These are phyloP conservation scores for Trichosporon inkin DNA, from an alignment of 1,284 basidiomycete genomes.

Conservation along the genomic window DNA sequence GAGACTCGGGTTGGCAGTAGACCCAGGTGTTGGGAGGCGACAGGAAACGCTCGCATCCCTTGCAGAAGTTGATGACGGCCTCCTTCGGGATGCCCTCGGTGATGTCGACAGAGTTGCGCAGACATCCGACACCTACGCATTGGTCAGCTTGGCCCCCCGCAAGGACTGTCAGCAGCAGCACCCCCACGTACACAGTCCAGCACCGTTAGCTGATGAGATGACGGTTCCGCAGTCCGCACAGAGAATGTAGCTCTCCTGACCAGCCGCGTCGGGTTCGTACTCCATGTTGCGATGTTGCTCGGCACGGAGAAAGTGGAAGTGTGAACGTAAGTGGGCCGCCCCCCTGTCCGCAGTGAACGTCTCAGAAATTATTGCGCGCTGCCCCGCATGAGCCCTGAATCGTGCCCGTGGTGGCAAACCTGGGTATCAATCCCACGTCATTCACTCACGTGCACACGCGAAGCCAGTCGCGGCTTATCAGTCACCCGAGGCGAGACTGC, in stretches of 20 bases:
- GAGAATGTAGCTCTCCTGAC: conserved; percentile 48
- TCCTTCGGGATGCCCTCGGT: conserved; percentile 98
- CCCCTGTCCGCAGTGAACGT: background rate
- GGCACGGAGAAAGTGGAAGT: background rate
- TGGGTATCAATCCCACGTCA: conserved; percentile 9
- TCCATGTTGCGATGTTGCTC: conserved; percentile 33
- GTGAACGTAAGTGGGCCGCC: background rate
- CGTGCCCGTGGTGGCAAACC: background rate
- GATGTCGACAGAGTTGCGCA: conserved; percentile 73
- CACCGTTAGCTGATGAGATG: conserved; percentile 79
- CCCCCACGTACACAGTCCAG: conserved; percentile 69
- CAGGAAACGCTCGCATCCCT: conserved; percentile 93
- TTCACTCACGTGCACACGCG: background rate
- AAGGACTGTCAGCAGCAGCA: conserved; percentile 60
- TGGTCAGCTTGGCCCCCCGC: conserved; percentile 61
- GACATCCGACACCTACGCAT: conserved; percentile 38
- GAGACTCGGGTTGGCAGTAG: conserved; percentile 79
- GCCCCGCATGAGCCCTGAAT: conserved; percentile 4
- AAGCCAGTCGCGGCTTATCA: background rate
- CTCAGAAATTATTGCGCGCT: conserved; percentile 4
- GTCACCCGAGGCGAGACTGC: background rate
- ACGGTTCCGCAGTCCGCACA: conserved; percentile 65
- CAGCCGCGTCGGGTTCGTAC: conserved; percentile 44
- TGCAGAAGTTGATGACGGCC: conserved; percentile 87
- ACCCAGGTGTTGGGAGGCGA: conserved; percentile 88